A percentile compares a stretch with the other conserved stretches of the same genome.
phyloP scores from a whole-genome alignment of 805 yeast genomes.

The Pachysolen tannophilus region DNA sequence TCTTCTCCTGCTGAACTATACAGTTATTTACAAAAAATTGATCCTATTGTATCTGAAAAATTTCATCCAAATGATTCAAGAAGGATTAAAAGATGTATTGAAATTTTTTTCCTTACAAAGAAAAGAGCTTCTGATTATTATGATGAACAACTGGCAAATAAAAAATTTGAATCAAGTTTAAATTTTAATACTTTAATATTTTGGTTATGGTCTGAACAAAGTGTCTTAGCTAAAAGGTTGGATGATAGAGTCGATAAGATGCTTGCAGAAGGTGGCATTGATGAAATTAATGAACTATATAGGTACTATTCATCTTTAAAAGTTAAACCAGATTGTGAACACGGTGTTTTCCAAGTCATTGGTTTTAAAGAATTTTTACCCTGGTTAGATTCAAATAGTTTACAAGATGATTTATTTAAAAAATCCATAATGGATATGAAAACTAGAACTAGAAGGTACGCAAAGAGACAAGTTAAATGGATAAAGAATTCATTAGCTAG shows the following conservation, averaged over 20 bases:
- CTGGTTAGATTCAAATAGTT: constrained; percentile 17
- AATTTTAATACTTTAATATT: constrained; percentile 58
- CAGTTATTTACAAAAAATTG: constrained; percentile 39
- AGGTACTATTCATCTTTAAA: constrained; percentile 27
- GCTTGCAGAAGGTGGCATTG: constrained; percentile 61
- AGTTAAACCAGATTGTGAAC: constrained; percentile 43
- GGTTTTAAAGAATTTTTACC: constrained; percentile 89
- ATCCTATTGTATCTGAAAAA: constrained; percentile 67
- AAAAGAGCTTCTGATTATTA: constrained; percentile 65
- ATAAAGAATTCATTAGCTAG: constrained; percentile 62
- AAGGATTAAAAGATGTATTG: constrained; percentile 72
- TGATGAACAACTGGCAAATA: constrained; percentile 42
- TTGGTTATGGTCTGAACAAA: constrained; percentile 74
- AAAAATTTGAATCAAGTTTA: constrained; percentile 36
- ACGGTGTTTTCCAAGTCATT: constrained; percentile 90
- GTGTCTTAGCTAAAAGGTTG: constrained; percentile 49
- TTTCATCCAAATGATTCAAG: constrained; percentile 90
- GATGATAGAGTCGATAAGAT: constrained; percentile 79
- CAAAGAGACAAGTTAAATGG: constrained; percentile 87
- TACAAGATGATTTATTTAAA: constrained; percentile 19
- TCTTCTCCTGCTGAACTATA: constrained; percentile 47
- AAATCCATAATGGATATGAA: constrained; percentile 72
- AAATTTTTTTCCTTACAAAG: constrained; percentile 65
- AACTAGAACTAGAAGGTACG: constrained; percentile 74
- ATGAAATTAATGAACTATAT: constrained; percentile 60